Conservation (phyloP, 202 grass and related monocot genomes). For the Schoenoplectus tabernaemontani region DNA sequence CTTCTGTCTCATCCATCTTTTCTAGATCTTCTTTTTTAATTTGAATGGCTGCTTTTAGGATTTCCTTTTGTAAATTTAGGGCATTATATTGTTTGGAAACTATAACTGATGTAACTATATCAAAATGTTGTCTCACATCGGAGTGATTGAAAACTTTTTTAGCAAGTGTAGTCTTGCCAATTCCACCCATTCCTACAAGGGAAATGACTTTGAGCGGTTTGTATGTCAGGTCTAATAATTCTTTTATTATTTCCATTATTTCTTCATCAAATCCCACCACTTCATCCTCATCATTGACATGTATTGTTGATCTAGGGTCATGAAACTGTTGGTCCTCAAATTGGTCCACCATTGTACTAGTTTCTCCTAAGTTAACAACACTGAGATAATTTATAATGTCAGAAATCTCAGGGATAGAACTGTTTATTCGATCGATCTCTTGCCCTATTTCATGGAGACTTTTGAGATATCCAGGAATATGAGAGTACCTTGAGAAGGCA, state of each 20-base stretch:
- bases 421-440: neutral
- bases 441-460: conserved; percentile 1
- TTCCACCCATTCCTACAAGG: neutral
- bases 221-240: neutral
- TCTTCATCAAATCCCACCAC: neutral
- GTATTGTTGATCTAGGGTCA: neutral
- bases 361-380: neutral
- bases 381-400: neutral
- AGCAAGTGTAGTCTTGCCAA: neutral
- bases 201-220: neutral
- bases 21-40: neutral
- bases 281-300: neutral
- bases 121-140: neutral
- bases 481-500: conserved; percentile 5
- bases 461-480: neutral
- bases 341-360: neutral
- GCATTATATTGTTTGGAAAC: conserved; percentile 1
- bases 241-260: neutral
- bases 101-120: neutral
- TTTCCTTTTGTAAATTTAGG: neutral
- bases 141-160: conserved; percentile 1
- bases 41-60: neutral
- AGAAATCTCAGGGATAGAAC: neutral
- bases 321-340: neutral
- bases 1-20: neutral